phyloP scores from a whole-genome alignment of 2,329 filamentous ascomycete genomes.

The Pseudogymnoascus sp. region DNA sequence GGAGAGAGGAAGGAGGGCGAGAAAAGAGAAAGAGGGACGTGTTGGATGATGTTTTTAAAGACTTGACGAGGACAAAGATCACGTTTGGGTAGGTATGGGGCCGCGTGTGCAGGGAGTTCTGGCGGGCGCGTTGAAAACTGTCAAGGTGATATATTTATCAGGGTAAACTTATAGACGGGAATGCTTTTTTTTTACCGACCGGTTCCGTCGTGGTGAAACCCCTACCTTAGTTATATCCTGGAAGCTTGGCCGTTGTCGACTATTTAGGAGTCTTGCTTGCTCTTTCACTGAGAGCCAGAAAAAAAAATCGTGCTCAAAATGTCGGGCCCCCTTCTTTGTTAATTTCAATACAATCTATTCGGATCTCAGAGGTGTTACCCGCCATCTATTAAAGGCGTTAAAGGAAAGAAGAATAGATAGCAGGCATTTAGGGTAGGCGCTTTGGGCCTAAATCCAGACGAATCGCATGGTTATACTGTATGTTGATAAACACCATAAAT shows the following conservation, averaged over 20 bases:
- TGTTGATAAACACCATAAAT: no score
- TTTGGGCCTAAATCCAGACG: no score
- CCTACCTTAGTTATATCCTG: neutral
- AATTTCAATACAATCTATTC: no score
- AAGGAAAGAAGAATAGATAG: no score
- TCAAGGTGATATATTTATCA: neutral
- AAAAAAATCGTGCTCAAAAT: no score
- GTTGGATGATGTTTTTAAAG: conserved; percentile 70
- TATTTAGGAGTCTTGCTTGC: neutral
- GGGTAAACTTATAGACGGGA: neutral
- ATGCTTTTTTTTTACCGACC: neutral
- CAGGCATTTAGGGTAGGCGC: no score
- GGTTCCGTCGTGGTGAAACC: neutral
- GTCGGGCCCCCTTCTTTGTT: no score
- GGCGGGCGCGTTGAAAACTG: neutral
- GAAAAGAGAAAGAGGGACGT: conserved; percentile 66
- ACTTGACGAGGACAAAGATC: conserved; percentile 63
- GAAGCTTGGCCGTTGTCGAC: neutral
- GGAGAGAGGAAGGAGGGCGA: conserved; percentile 39
- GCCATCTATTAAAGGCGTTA: no score
- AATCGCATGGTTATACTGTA: no score
- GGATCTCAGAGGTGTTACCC: no score
- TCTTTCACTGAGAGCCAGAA: neutral
- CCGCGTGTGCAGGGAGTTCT: neutral
- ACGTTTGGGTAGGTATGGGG: conserved; percentile 42